Base-by-base conservation (phyloP, 2,329 filamentous ascomycete species). In the Aspergillus latus region DNA sequence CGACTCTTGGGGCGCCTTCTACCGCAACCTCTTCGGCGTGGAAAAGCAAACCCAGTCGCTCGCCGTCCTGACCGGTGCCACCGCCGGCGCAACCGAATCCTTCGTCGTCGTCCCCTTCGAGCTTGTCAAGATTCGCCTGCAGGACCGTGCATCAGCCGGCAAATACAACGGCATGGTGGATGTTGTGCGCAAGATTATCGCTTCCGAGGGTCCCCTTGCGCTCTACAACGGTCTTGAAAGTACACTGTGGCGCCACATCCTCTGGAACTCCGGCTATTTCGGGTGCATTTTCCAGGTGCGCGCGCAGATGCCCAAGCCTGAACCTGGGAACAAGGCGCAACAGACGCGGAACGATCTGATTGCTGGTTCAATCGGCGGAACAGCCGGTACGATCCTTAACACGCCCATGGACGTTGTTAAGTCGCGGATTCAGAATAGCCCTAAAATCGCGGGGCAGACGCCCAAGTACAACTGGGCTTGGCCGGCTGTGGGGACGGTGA, bases 401-500 rank as follows among this genome's bases (percentile, higher is more conserved):
- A 97, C 93, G 2, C 92, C 92, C 56, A 87, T 96, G 85, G 92
- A 97, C 70, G 93, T 97, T 16, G 92, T 97, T 78, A 99, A 99
- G 84, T 95, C 90, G 64, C 88, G 94, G 62, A 99, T 99, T 65
- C 94, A 99, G 78, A 99, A 99, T 79, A 91, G 85, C 54, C 82
- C 89, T 64, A 93, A 89, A 81, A 79, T 96, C 39, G 74, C 88
- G n/a, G 94, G 94, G 4, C 81, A 84, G 52, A 78, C 86, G 21
- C 90, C 90, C 71, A 99, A 99, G 83, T 99, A 99, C 81, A 97
- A 97, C 84, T 99, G 94, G 94, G 94, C 94, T 32, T 96, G 88
- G 84, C 90, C 91, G 46, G 87, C 91, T 21, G 81, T 97, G 49
- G 87, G 84, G 55, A 94, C 90, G 6, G 90, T 99, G 59, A 87